Base-by-base conservation (phyloP, 441 rosid species). In the Bruguiera hainesii region DNA sequence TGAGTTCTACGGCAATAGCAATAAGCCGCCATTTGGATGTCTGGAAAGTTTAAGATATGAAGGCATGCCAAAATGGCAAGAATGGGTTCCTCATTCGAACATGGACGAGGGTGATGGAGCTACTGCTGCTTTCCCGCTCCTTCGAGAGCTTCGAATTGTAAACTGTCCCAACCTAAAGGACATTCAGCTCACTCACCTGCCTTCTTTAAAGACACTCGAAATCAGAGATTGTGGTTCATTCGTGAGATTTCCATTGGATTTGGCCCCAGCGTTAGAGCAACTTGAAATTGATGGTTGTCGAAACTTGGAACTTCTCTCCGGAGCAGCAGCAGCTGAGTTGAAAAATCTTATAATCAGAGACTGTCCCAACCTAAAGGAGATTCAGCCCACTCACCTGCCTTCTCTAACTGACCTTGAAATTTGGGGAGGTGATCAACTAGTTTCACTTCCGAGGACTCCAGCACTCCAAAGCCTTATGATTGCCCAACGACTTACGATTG, bases 71-170 rank as follows among this genome's bases (percentile, higher is more conserved):
- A 33, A 31, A 20, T 75, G 74, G 81, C 46, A 67, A 33, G 74
- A 67, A 50, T 70, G 85, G 82, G 52, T 49, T 69, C 58, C 71
- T 53, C n/a, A 65, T 71, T 53, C 52, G 58, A 61, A 7, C 10
- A 39, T 11, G 16, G 4, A 11, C 4, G 4, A 39, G 16, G 16
- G 4, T 39, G 16, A 39, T 39, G 48, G 48, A 39, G 16, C 4
- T 39, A 39, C 16, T 39, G 48, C 48, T 46, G 80, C 77, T 59
- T 76, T 79, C 62, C 76, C 80, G 33, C 67, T 33, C 33, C 78
- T 79, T 13, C 56, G 51, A 48, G 59, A 56, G 50, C 65, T 79
- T 26, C 18, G 3, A 20, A 39, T 79, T 2, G 51, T 0, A 39
- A 1, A 66, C 0, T 79, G 80, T 55, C 80, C 80, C 0, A 1